Conservation (phyloP, 176 grass and related monocot genomes). For the Elymus sibiricus region DNA sequence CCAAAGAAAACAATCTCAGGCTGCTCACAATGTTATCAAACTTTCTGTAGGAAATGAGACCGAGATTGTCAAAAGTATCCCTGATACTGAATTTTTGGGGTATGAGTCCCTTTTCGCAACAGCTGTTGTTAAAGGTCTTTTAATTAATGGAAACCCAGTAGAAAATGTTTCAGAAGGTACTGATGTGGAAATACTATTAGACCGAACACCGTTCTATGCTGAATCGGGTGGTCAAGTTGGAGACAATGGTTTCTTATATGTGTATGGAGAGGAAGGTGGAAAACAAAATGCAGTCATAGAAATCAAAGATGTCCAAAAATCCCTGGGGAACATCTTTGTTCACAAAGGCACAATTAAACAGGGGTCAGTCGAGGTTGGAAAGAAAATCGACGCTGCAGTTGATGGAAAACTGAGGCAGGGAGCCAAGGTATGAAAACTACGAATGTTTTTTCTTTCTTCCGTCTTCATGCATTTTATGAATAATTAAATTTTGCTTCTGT, state of each 20-base stretch:
- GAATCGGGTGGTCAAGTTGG: conserved; percentile 97
- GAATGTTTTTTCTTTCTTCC: background rate
- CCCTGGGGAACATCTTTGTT: conserved; percentile 88
- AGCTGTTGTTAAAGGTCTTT: conserved; percentile 78
- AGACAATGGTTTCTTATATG: conserved; percentile 80
- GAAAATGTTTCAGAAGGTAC: conserved; percentile 67
- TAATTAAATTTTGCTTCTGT: background rate
- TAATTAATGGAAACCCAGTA: conserved; percentile 78
- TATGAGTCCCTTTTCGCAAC: conserved; percentile 68
- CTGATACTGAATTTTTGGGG: conserved; percentile 85
- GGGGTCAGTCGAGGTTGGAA: conserved; percentile 72
- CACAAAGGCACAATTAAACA: conserved; percentile 89
- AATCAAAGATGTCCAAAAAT: conserved; percentile 91
- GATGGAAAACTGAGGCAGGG: conserved; percentile 81
- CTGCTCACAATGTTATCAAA: conserved; percentile 84
- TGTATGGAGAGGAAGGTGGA: conserved; percentile 46
- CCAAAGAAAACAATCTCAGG: conserved; percentile 89
- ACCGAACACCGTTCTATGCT: conserved; percentile 94
- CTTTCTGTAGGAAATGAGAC: conserved; percentile 83
- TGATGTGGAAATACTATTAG: conserved; percentile 87
- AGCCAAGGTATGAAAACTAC: conserved; percentile 58
- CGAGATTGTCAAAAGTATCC: conserved; percentile 69
- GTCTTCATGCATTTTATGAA: no score
- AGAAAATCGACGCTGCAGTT: conserved; percentile 77
- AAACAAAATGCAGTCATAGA: conserved; percentile 59